Evolutionary conservation across 108 stramenopile genomes (phyloP).

Genomic region (Aurantiochytrium sp.): DNA sequence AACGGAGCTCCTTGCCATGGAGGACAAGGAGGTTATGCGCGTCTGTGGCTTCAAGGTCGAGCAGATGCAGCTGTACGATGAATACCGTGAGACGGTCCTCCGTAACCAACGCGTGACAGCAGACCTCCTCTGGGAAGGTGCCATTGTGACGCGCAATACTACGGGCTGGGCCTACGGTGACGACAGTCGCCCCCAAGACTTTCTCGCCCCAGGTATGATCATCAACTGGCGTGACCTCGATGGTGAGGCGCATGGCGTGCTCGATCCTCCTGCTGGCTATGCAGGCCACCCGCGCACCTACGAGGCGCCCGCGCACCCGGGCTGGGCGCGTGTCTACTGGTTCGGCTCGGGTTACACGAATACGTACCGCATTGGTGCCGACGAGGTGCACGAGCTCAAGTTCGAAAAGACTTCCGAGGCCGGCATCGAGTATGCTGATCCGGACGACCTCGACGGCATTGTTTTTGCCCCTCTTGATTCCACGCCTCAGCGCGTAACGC

Average conservation of each 20-base stretch:
- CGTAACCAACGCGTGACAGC: background rate
- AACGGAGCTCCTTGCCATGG: background rate
- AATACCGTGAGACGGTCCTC: background rate
- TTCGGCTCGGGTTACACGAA: background rate
- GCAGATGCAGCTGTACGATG: background rate
- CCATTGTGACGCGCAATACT: background rate
- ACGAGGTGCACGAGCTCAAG: background rate
- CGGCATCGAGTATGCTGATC: background rate
- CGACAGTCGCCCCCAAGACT: background rate
- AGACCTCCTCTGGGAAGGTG: background rate
- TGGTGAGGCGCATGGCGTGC: background rate
- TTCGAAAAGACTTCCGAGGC: background rate
- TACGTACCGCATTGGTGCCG: background rate
- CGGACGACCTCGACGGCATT: background rate
- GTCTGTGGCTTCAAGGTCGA: background rate
- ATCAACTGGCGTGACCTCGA: background rate
- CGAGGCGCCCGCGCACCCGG: background rate
- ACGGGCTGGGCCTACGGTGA: background rate
- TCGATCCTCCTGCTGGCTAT: background rate
- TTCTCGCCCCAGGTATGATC: background rate
- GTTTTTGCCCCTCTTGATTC: background rate
- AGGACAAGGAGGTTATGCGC: background rate
- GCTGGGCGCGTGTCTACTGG: conserved; percentile 9
- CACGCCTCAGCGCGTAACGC: background rate
- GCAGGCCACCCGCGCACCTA: background rate